Evolutionary conservation across 1,139 yeast species (phyloP).

Genomic region (Lodderomyces parapsilosis): DNA sequence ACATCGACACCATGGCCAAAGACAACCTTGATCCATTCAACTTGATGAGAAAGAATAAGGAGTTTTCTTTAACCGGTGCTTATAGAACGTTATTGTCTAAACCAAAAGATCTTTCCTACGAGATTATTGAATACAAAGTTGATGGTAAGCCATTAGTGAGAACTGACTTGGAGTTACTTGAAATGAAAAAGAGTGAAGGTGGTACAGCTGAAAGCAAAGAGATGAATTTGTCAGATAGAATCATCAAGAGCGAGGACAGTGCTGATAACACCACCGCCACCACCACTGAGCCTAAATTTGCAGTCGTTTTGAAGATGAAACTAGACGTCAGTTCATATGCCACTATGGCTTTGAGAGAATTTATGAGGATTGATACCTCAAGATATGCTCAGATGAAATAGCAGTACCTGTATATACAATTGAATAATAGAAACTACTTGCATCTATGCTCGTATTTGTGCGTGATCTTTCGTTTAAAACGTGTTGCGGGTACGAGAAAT

Average conservation of each 20-base stretch:
- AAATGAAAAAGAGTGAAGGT: slow-evolving; percentile 15
- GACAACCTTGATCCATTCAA: slow-evolving; percentile 82
- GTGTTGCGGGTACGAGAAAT: background rate
- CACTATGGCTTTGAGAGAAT: slow-evolving; percentile 94
- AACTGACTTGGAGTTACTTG: slow-evolving; percentile 76
- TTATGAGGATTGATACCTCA: slow-evolving; percentile 80
- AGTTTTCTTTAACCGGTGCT: slow-evolving; percentile 89
- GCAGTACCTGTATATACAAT: background rate
- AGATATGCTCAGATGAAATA: slow-evolving; percentile 28
- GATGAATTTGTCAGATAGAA: slow-evolving; percentile 16
- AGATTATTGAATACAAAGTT: slow-evolving; percentile 58
- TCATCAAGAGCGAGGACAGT: slow-evolving; percentile 37
- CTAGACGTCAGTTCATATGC: slow-evolving; percentile 91
- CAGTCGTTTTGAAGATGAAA: slow-evolving; percentile 74
- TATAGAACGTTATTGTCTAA: slow-evolving; percentile 75
- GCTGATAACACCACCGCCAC: slow-evolving; percentile 27
- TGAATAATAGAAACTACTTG: background rate
- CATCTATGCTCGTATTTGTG: too few relatives aligned
- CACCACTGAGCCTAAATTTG: slow-evolving; percentile 39
- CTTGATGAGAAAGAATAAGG: slow-evolving; percentile 83
- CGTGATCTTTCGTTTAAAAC: too few relatives aligned
- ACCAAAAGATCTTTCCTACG: slow-evolving; percentile 65
- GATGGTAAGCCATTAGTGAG: slow-evolving; percentile 69
- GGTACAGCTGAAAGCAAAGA: slow-evolving; percentile 23
- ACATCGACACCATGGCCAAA: slow-evolving; percentile 69